These are phyloP conservation scores for Lavandula angustifolia DNA, from an alignment of 257 asterid genomes.

Conservation along the genomic window DNA sequence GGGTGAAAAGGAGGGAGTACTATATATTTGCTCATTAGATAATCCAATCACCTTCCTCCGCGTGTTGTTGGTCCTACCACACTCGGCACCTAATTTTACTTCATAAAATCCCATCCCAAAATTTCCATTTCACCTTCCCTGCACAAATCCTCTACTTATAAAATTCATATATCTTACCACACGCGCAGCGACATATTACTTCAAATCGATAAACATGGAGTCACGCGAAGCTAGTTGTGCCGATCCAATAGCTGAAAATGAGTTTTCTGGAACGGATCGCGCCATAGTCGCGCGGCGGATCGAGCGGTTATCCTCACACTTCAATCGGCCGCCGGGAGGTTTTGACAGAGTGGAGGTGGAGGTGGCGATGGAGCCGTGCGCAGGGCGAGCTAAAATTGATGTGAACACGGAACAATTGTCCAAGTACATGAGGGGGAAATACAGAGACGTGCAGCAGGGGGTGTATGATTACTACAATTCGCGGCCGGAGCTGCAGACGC, in stretches of 20 bases:
- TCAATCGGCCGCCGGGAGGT: conserved; percentile 30
- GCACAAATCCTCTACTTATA: background rate
- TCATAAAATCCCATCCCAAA: conserved; percentile 36
- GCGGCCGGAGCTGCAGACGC: conserved; percentile 88
- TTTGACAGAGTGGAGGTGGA: conserved; percentile 32
- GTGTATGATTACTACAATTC: conserved; percentile 82
- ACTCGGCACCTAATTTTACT: conserved; percentile 37
- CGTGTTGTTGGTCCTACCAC: conserved; percentile 12
- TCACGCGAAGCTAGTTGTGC: conserved; percentile 19
- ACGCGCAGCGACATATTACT: background rate
- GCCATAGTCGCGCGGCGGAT: conserved; percentile 51
- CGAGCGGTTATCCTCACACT: conserved; percentile 53
- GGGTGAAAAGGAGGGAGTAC: too few species aligned
- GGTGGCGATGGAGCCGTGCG: conserved; percentile 46
- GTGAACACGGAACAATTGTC: conserved; percentile 54
- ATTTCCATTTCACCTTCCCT: background rate
- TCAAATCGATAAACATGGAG: conserved; percentile 34
- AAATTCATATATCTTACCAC: background rate
- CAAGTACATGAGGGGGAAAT: conserved; percentile 73
- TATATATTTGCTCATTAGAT: background rate
- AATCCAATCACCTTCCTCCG: conserved; percentile 37
- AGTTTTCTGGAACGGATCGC: conserved; percentile 25
- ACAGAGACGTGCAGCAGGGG: conserved; percentile 72
- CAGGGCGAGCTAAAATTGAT: conserved; percentile 49
- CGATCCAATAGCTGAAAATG: conserved; percentile 30